Conservation (phyloP, 108 stramenopile species). For the Schizochytrium sp. region DNA sequence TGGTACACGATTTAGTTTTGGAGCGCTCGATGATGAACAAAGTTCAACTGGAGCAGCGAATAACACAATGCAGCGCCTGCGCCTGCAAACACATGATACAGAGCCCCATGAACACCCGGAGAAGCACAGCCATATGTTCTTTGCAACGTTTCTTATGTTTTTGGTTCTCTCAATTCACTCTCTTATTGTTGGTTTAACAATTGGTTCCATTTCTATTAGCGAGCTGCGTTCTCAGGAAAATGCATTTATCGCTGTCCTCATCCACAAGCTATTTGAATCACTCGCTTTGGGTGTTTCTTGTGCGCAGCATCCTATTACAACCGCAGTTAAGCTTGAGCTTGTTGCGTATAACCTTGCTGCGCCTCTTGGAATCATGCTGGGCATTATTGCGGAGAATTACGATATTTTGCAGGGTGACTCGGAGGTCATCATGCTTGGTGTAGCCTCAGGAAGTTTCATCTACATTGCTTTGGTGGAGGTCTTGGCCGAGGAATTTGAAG, state of each 20-base stretch:
- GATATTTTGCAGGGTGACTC: not conserved
- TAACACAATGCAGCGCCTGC: not conserved
- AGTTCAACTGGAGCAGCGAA: not conserved
- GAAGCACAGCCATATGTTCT: slow-evolving; percentile 49
- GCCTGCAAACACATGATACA: not conserved
- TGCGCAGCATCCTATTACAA: slow-evolving; percentile 7
- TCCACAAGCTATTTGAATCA: slow-evolving; percentile 57
- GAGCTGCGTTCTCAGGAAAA: slow-evolving; percentile 6
- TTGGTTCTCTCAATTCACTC: slow-evolving; percentile 50
- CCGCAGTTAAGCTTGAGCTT: not conserved
- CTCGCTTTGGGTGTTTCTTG: not conserved
- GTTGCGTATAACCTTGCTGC: slow-evolving; percentile 41
- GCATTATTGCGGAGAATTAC: slow-evolving; percentile 9
- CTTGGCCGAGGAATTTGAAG: slow-evolving; percentile 43
- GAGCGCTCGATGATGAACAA: too few relatives aligned
- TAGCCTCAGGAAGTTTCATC: slow-evolving; percentile 46
- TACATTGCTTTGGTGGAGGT: slow-evolving; percentile 55
- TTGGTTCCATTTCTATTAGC: not conserved
- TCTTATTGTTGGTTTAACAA: slow-evolving; percentile 36
- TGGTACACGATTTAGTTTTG: too few relatives aligned
- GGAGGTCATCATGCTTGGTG: slow-evolving; percentile 25
- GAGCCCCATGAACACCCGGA: slow-evolving; percentile 31
- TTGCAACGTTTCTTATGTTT: slow-evolving; percentile 60
- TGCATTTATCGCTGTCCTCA: slow-evolving; percentile 1
- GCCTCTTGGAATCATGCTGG: not conserved